These are phyloP conservation scores for Solanum arcanum DNA, from an alignment of 257 asterid genomes.

Conservation along the genomic window DNA sequence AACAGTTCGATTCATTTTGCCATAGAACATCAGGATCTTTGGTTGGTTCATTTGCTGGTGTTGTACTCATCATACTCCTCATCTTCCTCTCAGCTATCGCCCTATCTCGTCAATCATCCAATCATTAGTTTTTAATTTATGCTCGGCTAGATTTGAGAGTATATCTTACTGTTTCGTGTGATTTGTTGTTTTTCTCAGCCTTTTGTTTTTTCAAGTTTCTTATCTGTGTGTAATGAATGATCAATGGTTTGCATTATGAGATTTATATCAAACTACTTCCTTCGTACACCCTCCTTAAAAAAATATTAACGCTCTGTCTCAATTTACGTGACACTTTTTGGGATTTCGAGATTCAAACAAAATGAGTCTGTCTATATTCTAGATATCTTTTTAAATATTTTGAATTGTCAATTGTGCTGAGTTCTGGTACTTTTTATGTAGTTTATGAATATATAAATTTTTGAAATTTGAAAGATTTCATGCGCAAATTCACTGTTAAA, in stretches of 20 bases:
- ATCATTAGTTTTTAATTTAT: background rate
- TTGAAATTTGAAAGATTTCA: too few relatives aligned
- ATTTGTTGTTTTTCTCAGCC: too few relatives aligned
- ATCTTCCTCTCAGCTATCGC: constrained; percentile 39
- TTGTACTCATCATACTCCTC: constrained; percentile 30
- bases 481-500: too few relatives aligned
- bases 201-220: background rate
- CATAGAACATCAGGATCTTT: constrained; percentile 55
- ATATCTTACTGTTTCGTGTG: background rate
- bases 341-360: too few relatives aligned
- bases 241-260: background rate
- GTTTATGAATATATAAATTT: too few relatives aligned
- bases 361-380: fast-evolving
- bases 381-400: too few relatives aligned
- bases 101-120: constrained; percentile 32
- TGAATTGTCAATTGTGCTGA: too few relatives aligned
- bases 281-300: too few relatives aligned
- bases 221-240: background rate
- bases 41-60: constrained; percentile 54
- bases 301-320: too few relatives aligned
- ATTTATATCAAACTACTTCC: background rate
- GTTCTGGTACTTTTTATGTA: too few relatives aligned
- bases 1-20: constrained; percentile 61
- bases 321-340: too few relatives aligned
- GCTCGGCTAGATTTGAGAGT: background rate